A percentile compares a stretch with the other conserved stretches of the same genome.
phyloP scores from a whole-genome alignment of 2,329 filamentous ascomycete species.

The Domatiomyces globalis region DNA sequence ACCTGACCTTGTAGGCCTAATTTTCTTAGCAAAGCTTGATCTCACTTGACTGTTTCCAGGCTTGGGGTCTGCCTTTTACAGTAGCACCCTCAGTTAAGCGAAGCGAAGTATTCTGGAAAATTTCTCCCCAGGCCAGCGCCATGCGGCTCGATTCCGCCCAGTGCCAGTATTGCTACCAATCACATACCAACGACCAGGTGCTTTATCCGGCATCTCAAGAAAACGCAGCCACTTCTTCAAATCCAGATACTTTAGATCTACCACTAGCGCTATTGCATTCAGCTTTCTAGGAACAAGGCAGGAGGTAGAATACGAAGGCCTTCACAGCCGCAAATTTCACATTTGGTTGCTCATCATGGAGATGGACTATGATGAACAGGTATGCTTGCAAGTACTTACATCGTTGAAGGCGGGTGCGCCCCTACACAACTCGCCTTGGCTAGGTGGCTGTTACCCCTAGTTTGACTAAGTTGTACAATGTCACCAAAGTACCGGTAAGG shows the following conservation, averaged over 20 bases:
- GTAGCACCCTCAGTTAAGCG: not conserved
- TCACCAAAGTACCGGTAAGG: too few relatives aligned
- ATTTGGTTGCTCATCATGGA: conserved; percentile 26
- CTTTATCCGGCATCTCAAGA: not conserved
- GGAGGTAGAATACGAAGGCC: not conserved
- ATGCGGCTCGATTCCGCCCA: too few relatives aligned
- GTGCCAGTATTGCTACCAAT: too few relatives aligned
- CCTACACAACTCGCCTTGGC: too few relatives aligned
- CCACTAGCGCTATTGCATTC: not conserved
- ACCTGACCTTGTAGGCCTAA: not conserved
- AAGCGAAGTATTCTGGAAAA: not conserved
- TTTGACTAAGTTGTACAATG: too few relatives aligned
- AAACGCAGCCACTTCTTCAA: not conserved
- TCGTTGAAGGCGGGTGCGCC: too few relatives aligned
- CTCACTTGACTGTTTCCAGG: not conserved
- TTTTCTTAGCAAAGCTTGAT: not conserved
- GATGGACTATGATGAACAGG: conserved; percentile 34
- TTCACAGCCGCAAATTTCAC: not conserved
- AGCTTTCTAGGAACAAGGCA: too few relatives aligned
- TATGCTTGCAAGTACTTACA: conserved; percentile 13
- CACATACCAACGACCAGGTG: not conserved
- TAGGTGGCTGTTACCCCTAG: too few relatives aligned
- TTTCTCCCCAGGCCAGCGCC: too few relatives aligned
- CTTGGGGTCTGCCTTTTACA: not conserved
- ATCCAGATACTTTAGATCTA: not conserved